Evolutionary conservation across 192 early-diverging fungal species (phyloP).

Genomic region (Coemansia sp.): DNA sequence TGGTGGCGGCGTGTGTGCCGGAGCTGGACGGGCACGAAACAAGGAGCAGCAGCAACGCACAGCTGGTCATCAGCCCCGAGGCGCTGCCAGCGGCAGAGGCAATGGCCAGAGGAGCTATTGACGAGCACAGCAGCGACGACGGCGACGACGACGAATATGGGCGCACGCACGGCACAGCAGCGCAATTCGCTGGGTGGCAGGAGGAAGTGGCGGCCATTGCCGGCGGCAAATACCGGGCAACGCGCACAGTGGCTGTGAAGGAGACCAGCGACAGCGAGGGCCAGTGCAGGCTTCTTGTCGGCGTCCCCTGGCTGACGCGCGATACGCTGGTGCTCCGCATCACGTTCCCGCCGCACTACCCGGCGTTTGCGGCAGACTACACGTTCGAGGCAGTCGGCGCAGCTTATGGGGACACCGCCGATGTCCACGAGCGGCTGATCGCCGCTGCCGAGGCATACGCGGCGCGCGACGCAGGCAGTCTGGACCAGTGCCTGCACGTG

Average conservation of each 20-base stretch:
- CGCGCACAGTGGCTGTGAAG: constrained; percentile 13
- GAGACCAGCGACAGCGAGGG: constrained; percentile 9
- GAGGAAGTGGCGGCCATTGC: constrained; percentile 16
- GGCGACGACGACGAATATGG: constrained; percentile 30
- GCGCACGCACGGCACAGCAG: not conserved
- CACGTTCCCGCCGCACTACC: constrained; percentile 33
- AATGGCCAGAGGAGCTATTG: not conserved
- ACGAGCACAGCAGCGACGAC: constrained; percentile 51
- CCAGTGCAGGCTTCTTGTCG: constrained; percentile 18
- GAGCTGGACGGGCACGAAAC: not conserved
- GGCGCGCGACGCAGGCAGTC: constrained; percentile 15
- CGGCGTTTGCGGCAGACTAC: constrained; percentile 12
- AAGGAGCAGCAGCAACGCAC: constrained; percentile 19
- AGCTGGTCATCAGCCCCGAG: constrained; percentile 16
- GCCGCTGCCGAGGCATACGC: constrained; percentile 27
- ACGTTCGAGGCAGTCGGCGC: constrained; percentile 12
- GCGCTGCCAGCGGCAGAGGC: not conserved
- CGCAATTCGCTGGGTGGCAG: constrained; percentile 9
- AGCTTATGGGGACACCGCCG: constrained; percentile 4
- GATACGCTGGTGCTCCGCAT: constrained; percentile 23
- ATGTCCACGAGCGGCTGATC: not conserved
- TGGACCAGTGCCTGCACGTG: constrained; percentile 41
- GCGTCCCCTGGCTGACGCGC: constrained; percentile 40
- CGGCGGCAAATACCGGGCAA: constrained; percentile 15
- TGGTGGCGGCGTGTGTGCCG: constrained; percentile 16